Evolutionary conservation across 2,329 filamentous ascomycete species (phyloP).

Genomic region (Blastomyces parvus): DNA sequence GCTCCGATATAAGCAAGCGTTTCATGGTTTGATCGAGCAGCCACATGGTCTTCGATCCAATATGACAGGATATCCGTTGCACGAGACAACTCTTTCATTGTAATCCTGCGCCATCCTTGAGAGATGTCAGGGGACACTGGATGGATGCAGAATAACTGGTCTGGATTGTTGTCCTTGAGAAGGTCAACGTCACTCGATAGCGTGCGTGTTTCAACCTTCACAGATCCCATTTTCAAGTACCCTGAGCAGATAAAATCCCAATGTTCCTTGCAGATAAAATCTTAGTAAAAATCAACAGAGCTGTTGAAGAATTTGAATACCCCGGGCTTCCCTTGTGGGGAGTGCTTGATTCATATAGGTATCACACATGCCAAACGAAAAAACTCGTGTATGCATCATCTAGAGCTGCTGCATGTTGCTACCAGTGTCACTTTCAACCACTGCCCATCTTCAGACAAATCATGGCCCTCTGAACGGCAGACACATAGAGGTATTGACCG

Average conservation of each 20-base stretch:
- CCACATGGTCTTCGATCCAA: constrained; percentile 22
- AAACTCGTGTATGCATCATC: not conserved
- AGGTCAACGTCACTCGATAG: constrained; percentile 1
- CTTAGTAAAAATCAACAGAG: not conserved
- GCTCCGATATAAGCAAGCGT: constrained; percentile 16
- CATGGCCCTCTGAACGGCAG: not conserved
- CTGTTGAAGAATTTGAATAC: not conserved
- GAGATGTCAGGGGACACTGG: constrained; percentile 7
- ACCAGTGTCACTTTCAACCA: not conserved
- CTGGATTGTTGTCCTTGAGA: constrained; percentile 5
- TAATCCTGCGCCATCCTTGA: constrained; percentile 9
- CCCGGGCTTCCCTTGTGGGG: not conserved
- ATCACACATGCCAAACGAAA: not conserved
- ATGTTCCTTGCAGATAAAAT: not conserved
- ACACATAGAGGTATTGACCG: not conserved
- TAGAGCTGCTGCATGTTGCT: not conserved
- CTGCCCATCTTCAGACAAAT: not conserved
- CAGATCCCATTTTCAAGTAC: constrained; percentile 2
- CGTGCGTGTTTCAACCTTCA: not conserved
- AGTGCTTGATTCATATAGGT: not conserved
- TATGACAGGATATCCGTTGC: constrained; percentile 18
- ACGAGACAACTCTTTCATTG: constrained; percentile 16
- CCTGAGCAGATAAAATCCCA: not conserved
- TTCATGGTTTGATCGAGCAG: constrained; percentile 12
- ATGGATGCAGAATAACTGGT: constrained; percentile 8